A percentile compares a stretch with the other conserved stretches of the same genome.
Evolutionary conservation across 2,329 filamentous ascomycete genomes (phyloP).

Genomic region (Penicillium olsonii): DNA sequence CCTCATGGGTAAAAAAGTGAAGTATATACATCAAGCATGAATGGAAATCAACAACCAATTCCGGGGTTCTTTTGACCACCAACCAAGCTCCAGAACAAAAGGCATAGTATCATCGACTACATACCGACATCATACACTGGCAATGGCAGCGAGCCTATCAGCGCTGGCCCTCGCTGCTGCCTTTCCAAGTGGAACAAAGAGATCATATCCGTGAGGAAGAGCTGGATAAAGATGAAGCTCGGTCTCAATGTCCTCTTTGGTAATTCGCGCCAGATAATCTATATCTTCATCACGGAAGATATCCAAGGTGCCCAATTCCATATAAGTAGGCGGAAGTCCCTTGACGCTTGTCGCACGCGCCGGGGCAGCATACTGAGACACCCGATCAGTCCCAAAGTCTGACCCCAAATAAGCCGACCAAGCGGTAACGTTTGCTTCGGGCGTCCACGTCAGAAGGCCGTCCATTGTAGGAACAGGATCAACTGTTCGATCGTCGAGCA

Average conservation of each 20-base stretch:
- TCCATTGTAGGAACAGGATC: slow-evolving; percentile 35
- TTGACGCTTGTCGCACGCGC: slow-evolving; percentile 38
- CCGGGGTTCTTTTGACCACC: too few species aligned
- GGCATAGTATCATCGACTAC: background rate
- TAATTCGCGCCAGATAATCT: slow-evolving; percentile 43
- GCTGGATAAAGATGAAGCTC: slow-evolving; percentile 51
- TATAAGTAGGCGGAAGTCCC: slow-evolving; percentile 47
- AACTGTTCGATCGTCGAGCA: slow-evolving; percentile 50
- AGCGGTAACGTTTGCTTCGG: slow-evolving; percentile 42
- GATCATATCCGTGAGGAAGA: slow-evolving; percentile 45
- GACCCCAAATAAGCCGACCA: slow-evolving; percentile 47
- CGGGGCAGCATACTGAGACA: slow-evolving; percentile 41
- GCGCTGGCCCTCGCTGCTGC: slow-evolving; percentile 14
- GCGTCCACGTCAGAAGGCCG: slow-evolving; percentile 38
- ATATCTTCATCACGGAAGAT: slow-evolving; percentile 47
- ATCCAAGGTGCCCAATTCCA: slow-evolving; percentile 49
- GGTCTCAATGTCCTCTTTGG: slow-evolving; percentile 43
- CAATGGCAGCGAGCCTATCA: slow-evolving; percentile 9
- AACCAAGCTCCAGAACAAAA: background rate
- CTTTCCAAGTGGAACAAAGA: slow-evolving; percentile 17
- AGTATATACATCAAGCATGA: too few species aligned
- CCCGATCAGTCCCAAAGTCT: slow-evolving; percentile 33
- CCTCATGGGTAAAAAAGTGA: too few species aligned
- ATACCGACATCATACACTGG: background rate
- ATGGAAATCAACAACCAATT: too few species aligned